Evolutionary conservation across 345 rosid genomes (phyloP), one percentile per base, ranked within the genome.

Genomic region (Bruguiera gymnorhiza): DNA sequence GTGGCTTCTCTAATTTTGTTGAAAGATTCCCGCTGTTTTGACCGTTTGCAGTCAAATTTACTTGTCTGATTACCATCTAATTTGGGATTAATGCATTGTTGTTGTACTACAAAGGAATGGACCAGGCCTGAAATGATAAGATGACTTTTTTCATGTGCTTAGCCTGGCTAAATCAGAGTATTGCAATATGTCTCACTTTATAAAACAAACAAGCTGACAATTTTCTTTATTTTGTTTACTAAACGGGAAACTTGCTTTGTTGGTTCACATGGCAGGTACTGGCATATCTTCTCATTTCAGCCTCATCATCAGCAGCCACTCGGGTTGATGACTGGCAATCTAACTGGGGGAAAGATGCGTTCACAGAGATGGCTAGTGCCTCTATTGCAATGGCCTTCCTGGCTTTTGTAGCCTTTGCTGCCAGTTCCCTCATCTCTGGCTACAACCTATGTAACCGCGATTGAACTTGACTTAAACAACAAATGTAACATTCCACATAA

Each of bases 331-430:
- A 92, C 68, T 96, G 99, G 99, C 89, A 88, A 32, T 87, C 96
- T 8, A 96, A 92, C 62, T 96, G 99, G 99, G 99, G 99, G n/a
- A 92, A 89, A 70, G 99, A 96, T 61, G 87, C 85, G 71, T 96
- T 96, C 87, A 96, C 98, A 6, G 80, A 84, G 74, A 92, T 87
- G 98, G 98, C 99, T 1, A 96, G 83, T 72, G 95, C 94, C 11
- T 96, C 99, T 0, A 76, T 96, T 5, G 91, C 89, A 0, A 82
- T 86, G 85, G 82, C 98, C 30, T 92, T 96, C 65, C 62, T 90
- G 27, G 97, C 96, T 48, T 92, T 96, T 75, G 30, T 77, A 30
- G 90, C 96, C 68, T 92, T 86, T 73, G 94, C 96, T 37, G 64
- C 78, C 65, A 92, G 97, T 81, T 90, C 97, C 39, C 66, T 92